A percentile compares a stretch with the other conserved stretches of the same genome.
These are phyloP conservation scores for Phytophthora quininea DNA, from an alignment of 352 stramenopile species.

Conservation along the genomic window DNA sequence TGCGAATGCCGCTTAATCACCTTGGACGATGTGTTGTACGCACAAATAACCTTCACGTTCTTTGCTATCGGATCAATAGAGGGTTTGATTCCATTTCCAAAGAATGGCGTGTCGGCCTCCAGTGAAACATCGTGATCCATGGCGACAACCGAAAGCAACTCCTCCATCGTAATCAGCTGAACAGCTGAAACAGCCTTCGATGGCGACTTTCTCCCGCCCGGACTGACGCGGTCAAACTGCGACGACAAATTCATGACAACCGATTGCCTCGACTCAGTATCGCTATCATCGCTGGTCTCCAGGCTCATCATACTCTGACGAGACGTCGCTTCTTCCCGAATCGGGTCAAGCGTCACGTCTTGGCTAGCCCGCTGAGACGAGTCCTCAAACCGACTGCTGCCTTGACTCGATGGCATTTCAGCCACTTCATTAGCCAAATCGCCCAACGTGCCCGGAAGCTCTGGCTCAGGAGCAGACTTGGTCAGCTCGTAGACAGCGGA, in stretches of 20 bases:
- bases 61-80: conserved; percentile 12
- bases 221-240: conserved; percentile 74
- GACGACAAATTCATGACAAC: conserved; percentile 77
- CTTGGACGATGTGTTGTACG: conserved; percentile 42
- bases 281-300: conserved; percentile 61
- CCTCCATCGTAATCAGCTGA: conserved; percentile 49
- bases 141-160: conserved; percentile 39
- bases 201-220: conserved; percentile 12
- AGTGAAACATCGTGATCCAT: conserved; percentile 30
- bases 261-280: conserved; percentile 61
- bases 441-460: conserved; percentile 26
- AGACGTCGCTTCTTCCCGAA: conserved; percentile 62
- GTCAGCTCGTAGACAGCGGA: conserved; percentile 50
- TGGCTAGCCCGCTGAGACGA: conserved; percentile 27
- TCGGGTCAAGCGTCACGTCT: conserved; percentile 61
- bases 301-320: conserved; percentile 82
- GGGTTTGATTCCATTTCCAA: conserved; percentile 21
- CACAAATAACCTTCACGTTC: conserved; percentile 44
- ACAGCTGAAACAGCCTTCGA: conserved; percentile 14
- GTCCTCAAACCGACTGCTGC: conserved; percentile 6
- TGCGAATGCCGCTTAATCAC: conserved; percentile 51
- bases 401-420: conserved; percentile 20
- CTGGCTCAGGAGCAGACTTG: conserved; percentile 27
- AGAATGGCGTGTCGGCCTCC: conserved; percentile 26
- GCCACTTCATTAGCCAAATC: conserved; percentile 38